Base-by-base conservation (phyloP, 108 stramenopile species). In the Stephanodiscus triporus region DNA sequence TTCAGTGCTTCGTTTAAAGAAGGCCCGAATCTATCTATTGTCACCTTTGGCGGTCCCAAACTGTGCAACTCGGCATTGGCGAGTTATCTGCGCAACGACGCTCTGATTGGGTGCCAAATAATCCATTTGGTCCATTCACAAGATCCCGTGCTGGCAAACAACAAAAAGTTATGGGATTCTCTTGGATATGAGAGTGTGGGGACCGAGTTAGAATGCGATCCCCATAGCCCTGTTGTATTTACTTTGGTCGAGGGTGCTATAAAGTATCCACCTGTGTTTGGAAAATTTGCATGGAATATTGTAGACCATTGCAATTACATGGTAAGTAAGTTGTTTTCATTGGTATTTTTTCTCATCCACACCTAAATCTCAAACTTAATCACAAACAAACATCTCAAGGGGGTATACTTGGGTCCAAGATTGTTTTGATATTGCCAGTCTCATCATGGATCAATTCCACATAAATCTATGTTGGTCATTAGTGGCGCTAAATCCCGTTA, bases 41-140 rank as follows among this genome's bases (percentile, higher is more conserved):
- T 86, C 7, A 86, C 88, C 8, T 88, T 88, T 75, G 88, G 87
- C 19, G 87, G 87, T 17, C 85, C 85, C 14, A 73, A 67, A 61
- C 51, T 88, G 11, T 84, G 85, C 68, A 86, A 86, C 48, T 20
- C 19, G 0, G 22, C 58, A 11, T 50, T 88, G 30, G 87, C 85
- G 38, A 32, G 76, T 29, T 48, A 77, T 63, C 45, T 85, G 45
- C 68, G 77, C 1, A 65, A 73, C 37, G 61, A 50, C 13, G 69
- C 73, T 10, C 55, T 86, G 36, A 22, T 66, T 51, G 79, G 64
- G 34, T 81, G 63, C 48, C 36, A 74, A 61, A 77, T 86, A n/a
- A 19, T 76, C 20, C 84, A 89, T 63, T 59, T 86, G 19, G 79
- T 89, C 19, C 88, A 89, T 63, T 43, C 62, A 9, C 76, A 75